Evolutionary conservation across 257 asterid genomes (phyloP), one percentile per base, ranked within the genome.

Genomic region (Solanum pinnatisectum): DNA sequence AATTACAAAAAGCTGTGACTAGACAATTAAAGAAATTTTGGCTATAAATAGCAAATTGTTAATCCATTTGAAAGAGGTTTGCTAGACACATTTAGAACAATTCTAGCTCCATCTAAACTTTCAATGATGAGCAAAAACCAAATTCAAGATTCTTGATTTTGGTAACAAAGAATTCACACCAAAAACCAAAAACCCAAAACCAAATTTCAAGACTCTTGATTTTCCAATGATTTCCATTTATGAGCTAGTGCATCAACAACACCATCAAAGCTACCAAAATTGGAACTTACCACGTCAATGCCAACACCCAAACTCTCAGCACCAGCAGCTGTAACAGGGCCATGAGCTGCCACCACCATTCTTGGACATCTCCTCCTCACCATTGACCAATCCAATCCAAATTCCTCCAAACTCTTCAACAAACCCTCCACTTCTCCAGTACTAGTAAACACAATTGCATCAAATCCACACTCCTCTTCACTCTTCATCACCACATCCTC

Each of bases 401-500:
- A 76, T 67, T 90, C 94, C 67, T 39, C 91, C 95, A 96, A 88
- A 90, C 98, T 90, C 93, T 92, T 95, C 96, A 96, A 88, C 60
- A 96, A 84, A 89, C 98, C 98, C 89, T 96, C 98, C 87, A 96
- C 98, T 93, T 96, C 98, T 16, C 91, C 98, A 14, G 93, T 96
- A 83, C 98, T 96, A 83, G 98, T 93, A 88, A 94, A 93, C 85
- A 96, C 96, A 68, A 96, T 87, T 20, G 98, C 98, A 91, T 96
- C 99, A 91, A 94, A 90, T 13, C 92, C 94, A 86, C 94, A 83
- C 68, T 74, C 93, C 37, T 90, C 93, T 82, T 89, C 94, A 76
- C 90, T 89, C 91, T 52, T 88, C 87, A 6, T 90, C 93, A 88
- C 94, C 89, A 93, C 90, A 85, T 87, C 90, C 89, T 84, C 91